These are phyloP conservation scores for Solanum rostratum DNA, from an alignment of 257 asterid genomes.

Conservation along the genomic window DNA sequence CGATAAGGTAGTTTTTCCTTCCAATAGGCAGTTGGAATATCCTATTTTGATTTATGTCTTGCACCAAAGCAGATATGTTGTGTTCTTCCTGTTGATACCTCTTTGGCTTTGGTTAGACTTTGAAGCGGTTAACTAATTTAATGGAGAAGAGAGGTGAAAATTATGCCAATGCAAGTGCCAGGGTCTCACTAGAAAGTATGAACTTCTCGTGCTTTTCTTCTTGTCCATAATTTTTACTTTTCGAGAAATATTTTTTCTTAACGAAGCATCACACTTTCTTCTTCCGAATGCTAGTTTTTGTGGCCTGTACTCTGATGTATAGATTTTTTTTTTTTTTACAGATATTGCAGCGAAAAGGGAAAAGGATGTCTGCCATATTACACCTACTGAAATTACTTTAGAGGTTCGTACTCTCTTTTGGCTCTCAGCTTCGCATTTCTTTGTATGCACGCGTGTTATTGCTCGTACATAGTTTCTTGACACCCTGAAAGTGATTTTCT, in stretches of 20 bases:
- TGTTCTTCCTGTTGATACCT: neutral
- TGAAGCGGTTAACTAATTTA: constrained; percentile 53
- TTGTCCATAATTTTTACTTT: neutral
- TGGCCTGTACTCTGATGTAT: neutral
- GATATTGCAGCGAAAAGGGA: constrained; percentile 60
- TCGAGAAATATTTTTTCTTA: neutral
- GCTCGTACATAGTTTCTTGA: neutral
- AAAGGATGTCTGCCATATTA: constrained; percentile 44
- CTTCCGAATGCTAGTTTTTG: neutral
- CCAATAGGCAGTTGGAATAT: neutral
- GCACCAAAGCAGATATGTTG: neutral
- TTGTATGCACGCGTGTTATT: neutral
- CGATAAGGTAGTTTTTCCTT: constrained; percentile 32
- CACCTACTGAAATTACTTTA: constrained; percentile 55
- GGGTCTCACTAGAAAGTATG: constrained; percentile 73
- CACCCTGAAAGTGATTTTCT: neutral
- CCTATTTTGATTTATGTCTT: neutral
- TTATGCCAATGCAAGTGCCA: constrained; percentile 59
- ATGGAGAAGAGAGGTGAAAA: constrained; percentile 71
- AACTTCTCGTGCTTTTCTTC: neutral
- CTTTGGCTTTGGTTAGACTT: constrained; percentile 33
- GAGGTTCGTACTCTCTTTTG: constrained; percentile 39
- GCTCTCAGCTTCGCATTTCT: neutral
- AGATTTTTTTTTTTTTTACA: constrained; percentile 3
- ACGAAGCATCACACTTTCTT: neutral